These are phyloP conservation scores for Sicyos baderoa DNA, from an alignment of 306 rosid species.

Conservation along the genomic window DNA sequence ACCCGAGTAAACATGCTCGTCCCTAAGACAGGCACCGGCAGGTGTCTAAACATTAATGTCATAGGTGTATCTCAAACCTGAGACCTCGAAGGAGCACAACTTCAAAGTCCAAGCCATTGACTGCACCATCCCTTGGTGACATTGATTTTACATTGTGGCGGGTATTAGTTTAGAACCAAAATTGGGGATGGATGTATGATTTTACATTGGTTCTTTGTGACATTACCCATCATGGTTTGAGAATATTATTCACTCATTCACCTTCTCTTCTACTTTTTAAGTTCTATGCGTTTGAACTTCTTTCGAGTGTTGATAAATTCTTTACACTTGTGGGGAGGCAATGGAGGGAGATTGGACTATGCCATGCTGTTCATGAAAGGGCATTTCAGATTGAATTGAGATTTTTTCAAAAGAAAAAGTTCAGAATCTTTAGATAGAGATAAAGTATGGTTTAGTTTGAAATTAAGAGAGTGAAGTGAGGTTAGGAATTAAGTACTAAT, in stretches of 20 bases:
- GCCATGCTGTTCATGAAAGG: neutral
- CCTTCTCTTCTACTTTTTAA: neutral
- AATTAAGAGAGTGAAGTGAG: neutral
- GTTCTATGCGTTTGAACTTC: neutral
- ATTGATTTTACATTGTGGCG: too few relatives aligned
- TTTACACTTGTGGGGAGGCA: neutral
- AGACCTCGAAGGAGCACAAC: too few relatives aligned
- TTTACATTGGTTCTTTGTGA: neutral
- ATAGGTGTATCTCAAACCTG: too few relatives aligned
- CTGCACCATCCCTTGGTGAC: too few relatives aligned
- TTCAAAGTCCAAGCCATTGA: too few relatives aligned
- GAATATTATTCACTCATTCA: neutral
- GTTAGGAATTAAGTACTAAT: neutral
- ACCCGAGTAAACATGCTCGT: too few relatives aligned
- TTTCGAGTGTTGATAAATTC: neutral
- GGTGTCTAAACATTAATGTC: too few relatives aligned
- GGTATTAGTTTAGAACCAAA: conserved; percentile 1
- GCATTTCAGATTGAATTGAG: neutral
- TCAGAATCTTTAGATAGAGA: neutral
- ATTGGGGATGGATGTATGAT: neutral
- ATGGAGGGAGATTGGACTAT: neutral
- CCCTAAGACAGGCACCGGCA: too few relatives aligned
- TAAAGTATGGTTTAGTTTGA: neutral
- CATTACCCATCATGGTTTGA: conserved; percentile 1
- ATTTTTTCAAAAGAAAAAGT: neutral